These are phyloP conservation scores for Coprinopsis sp. DNA, from an alignment of 768 basidiomycete species.

Conservation along the genomic window DNA sequence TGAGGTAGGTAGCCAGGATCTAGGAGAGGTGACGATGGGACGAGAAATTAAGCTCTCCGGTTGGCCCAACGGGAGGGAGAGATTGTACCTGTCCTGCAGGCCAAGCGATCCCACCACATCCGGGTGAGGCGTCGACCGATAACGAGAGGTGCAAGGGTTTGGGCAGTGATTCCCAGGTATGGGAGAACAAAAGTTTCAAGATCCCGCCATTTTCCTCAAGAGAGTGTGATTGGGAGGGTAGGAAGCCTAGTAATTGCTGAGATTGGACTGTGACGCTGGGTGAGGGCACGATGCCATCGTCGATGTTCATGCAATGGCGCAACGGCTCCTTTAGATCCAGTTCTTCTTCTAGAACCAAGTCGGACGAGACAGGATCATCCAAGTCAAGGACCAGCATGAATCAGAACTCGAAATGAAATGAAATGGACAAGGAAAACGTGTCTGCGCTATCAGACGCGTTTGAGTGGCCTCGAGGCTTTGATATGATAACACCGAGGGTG, in stretches of 20 bases:
- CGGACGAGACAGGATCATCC: constrained; percentile 7
- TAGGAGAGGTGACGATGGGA: constrained; percentile 24
- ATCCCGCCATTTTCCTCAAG: constrained; percentile 39
- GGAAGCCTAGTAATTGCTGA: constrained; percentile 28
- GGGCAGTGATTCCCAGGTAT: constrained; percentile 17
- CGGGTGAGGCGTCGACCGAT: constrained; percentile 73
- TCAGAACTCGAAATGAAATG: constrained; percentile 1
- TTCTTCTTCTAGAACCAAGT: constrained; percentile 46
- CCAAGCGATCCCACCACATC: constrained; percentile 92
- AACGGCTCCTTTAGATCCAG: constrained; percentile 57
- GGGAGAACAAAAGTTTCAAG: constrained; percentile 39
- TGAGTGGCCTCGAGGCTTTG: no score
- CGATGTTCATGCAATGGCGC: constrained; percentile 48
- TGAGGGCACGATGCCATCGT: constrained; percentile 16
- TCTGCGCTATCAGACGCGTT: no score
- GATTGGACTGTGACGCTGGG: background rate
- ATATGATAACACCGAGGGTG: background rate
- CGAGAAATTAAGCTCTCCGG: constrained; percentile 10
- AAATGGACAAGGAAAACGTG: background rate
- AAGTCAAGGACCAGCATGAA: background rate
- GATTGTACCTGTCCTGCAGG: constrained; percentile 78
- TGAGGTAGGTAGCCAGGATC: constrained; percentile 77
- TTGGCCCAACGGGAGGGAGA: background rate
- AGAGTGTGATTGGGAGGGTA: constrained; percentile 54
- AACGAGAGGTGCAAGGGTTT: constrained; percentile 43